phyloP scores from a whole-genome alignment of 495 filamentous ascomycete genomes.

The Amniculicola lignicola region DNA sequence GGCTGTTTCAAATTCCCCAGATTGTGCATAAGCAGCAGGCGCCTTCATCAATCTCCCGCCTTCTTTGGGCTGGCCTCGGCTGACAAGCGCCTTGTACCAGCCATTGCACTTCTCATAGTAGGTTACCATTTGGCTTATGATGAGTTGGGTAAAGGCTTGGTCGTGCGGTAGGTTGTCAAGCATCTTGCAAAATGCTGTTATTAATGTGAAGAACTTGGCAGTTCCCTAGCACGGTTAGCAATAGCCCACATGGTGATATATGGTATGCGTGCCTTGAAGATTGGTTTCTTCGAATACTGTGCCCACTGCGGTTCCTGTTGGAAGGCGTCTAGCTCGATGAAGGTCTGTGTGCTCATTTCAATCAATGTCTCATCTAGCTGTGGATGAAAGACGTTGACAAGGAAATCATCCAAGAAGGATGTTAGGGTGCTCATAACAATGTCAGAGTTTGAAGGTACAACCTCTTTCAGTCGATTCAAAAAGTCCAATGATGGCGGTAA shows the following conservation, averaged over 20 bases:
- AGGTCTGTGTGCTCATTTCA: constrained; percentile 77
- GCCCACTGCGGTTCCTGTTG: constrained; percentile 82
- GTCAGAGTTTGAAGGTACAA: constrained; percentile 80
- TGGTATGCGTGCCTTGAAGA: constrained; percentile 63
- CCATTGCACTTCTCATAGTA: constrained; percentile 88
- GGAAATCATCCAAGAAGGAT: constrained; percentile 95
- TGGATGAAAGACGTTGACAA: constrained; percentile 96
- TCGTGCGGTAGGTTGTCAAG: constrained; percentile 93
- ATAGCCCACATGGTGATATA: neutral
- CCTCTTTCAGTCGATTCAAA: constrained; percentile 82
- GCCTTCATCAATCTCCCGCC: constrained; percentile 59
- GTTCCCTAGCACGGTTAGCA: constrained; percentile 54
- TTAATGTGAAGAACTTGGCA: constrained; percentile 76
- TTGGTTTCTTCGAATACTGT: constrained; percentile 68
- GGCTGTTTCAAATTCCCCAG: constrained; percentile 63
- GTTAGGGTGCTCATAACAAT: constrained; percentile 84
- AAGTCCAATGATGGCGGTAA: constrained; percentile 93
- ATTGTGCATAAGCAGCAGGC: constrained; percentile 67
- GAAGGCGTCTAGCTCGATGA: constrained; percentile 83
- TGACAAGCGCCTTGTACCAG: constrained; percentile 65
- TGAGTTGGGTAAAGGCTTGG: constrained; percentile 85
- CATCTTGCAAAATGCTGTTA: constrained; percentile 90
- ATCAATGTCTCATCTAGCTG: constrained; percentile 93
- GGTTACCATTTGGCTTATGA: constrained; percentile 82
- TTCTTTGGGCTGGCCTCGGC: constrained; percentile 50